A percentile compares a stretch with the other conserved stretches of the same genome.
phyloP scores from a whole-genome alignment of 2,329 filamentous ascomycete species.

The Cyclaneusma minus region DNA sequence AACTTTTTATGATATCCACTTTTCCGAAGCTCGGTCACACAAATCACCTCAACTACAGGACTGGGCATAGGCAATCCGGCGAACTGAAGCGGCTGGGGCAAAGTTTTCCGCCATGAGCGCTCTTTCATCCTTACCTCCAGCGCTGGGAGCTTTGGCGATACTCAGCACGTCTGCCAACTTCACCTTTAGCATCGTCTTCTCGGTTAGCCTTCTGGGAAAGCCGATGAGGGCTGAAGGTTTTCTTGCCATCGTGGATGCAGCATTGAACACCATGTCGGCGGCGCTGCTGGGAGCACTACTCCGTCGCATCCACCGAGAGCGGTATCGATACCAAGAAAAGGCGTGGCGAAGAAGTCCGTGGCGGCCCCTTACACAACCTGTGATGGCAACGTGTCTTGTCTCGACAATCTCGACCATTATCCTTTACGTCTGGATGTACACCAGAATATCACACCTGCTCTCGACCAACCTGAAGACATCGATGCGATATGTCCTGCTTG shows the following conservation, averaged over 20 bases:
- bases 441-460: slow-evolving; percentile 8
- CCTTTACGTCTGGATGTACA: slow-evolving; percentile 11
- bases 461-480: slow-evolving; percentile 7
- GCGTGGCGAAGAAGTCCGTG: too few relatives aligned
- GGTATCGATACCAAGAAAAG: slow-evolving; percentile 15
- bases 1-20: too few relatives aligned
- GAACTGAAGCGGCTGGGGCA: too few relatives aligned
- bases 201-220: slow-evolving; percentile 8
- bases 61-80: too few relatives aligned
- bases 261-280: slow-evolving; percentile 9
- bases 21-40: too few relatives aligned
- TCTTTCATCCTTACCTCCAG: slow-evolving; percentile 10
- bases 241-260: slow-evolving; percentile 14
- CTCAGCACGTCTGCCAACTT: slow-evolving; percentile 13
- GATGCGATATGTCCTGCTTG: slow-evolving; percentile 9
- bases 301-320: too few relatives aligned
- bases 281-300: slow-evolving; percentile 11
- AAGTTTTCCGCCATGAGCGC: slow-evolving; percentile 12
- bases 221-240: slow-evolving; percentile 5
- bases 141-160: slow-evolving; percentile 14
- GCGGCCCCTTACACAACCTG: slow-evolving; percentile 12
- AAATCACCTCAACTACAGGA: too few relatives aligned
- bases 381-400: slow-evolving; percentile 11
- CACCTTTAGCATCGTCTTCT: slow-evolving; percentile 16
- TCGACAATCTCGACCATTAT: slow-evolving; percentile 13